Base-by-base conservation (phyloP, 192 early-diverging fungal species). In the Backusella liffmaniae region DNA sequence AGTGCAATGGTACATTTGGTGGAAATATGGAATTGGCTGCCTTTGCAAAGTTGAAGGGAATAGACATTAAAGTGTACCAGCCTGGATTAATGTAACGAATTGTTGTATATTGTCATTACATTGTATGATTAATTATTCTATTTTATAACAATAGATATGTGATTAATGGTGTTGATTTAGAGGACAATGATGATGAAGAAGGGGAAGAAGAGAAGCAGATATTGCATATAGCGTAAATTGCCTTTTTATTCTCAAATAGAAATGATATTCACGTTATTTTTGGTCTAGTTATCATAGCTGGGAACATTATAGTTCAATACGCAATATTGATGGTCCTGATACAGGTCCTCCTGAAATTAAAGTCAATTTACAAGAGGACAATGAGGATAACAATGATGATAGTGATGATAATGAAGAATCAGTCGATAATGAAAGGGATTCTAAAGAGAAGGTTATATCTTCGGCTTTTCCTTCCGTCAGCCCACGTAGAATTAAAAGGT, bases 241-340 rank as follows among this genome's bases (percentile, higher is more conserved):
- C 4, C 34, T 37, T 36, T 3, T 23, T 36, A 5, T n/a, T 35
- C 13, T 36, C 12, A 9, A 13, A 5, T 29, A 18, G 32, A 12
- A 23, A 12, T 5, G 7, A 1, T 21, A 6, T 1, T 35, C 21
- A 32, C 16, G 4, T 21, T 67, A 67, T 18, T 36, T 67, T 67
- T 42, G 12, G 7, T 39, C 37, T 59, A 87, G 87, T 1, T 93
- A 93, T 76, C 92, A 93, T 67, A 90, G 85, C 67, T 93, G 91
- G 84, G 91, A 93, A 72, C 92, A 92, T 74, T 93, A 94, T 56
- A 92, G 90, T 49, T 94, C 92, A 1, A 89, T 94, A 32, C 80
- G 92, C 4, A 92, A 92, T 59, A 82, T 85, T 23, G 79, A 81
- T 56, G 92, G 92, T 0, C 92, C 92, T 18, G 82, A 86, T 26